Evolutionary conservation across 768 basidiomycete genomes (phyloP).

Genomic region (Dacryopinax spathularia): DNA sequence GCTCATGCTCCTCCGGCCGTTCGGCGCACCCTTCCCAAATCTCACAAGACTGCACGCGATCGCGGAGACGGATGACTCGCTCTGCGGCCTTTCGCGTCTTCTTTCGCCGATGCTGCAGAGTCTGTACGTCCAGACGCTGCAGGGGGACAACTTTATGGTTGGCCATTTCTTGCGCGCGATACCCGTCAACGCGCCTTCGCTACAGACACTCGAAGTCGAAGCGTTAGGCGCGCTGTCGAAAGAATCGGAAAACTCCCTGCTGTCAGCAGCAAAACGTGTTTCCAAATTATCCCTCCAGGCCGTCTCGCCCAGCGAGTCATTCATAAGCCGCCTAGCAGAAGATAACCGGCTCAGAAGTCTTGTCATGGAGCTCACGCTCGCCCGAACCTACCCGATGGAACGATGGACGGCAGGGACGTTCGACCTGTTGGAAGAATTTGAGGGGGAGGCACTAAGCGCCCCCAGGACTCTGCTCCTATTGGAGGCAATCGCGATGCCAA

Average conservation of each 20-base stretch:
- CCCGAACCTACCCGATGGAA: neutral
- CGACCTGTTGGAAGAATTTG: neutral
- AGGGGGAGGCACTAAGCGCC: neutral
- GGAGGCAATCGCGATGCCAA: neutral
- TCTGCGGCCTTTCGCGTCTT: neutral
- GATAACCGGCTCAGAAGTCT: neutral
- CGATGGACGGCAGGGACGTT: neutral
- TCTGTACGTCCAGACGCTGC: neutral
- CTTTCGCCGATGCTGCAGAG: neutral
- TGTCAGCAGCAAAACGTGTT: neutral
- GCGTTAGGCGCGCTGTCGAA: neutral
- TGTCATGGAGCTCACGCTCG: neutral
- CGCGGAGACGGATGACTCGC: neutral
- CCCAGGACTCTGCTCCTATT: neutral
- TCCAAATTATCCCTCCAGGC: neutral
- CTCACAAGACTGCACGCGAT: neutral
- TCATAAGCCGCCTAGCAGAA: neutral
- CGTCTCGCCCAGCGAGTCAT: neutral
- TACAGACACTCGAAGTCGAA: neutral
- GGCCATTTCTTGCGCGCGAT: neutral
- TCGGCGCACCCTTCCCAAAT: neutral
- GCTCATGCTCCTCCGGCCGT: neutral
- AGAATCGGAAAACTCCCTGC: neutral
- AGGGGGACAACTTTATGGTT: constrained; percentile 2
- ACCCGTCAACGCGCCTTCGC: neutral